phyloP scores from a whole-genome alignment of 306 rosid genomes.

The Vigna mungo region DNA sequence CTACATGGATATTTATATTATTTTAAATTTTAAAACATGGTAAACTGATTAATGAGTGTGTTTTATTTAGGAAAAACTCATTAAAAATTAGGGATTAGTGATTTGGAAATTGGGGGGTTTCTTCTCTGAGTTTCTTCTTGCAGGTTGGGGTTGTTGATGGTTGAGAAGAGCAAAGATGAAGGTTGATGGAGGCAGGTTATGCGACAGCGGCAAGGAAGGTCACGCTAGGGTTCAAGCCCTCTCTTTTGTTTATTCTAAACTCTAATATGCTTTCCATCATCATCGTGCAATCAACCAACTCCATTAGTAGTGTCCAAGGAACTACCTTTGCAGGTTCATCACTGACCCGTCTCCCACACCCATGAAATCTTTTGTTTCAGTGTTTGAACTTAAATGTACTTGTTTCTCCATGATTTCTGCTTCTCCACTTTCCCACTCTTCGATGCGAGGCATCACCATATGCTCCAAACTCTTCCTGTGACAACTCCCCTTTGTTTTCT shows the following conservation, averaged over 20 bases:
- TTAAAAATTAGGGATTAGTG: no score
- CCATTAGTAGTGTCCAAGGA: slow-evolving; percentile 48
- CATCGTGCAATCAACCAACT: slow-evolving; percentile 22
- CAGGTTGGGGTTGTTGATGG: no score
- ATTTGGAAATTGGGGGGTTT: no score
- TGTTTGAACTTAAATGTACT: background rate
- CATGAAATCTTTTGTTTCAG: slow-evolving; percentile 80
- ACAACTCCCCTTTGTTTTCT: slow-evolving; percentile 56
- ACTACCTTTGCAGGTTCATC: slow-evolving; percentile 53
- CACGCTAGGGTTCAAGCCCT: no score
- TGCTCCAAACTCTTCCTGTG: slow-evolving; percentile 13
- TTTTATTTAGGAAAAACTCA: no score
- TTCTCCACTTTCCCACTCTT: slow-evolving; percentile 19
- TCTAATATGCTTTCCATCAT: background rate
- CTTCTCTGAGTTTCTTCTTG: no score
- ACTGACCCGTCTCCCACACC: slow-evolving; percentile 69
- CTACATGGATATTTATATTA: no score
- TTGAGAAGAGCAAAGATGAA: no score
- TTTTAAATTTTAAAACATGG: no score
- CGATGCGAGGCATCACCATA: background rate
- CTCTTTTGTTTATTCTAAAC: background rate
- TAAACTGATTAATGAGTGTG: no score
- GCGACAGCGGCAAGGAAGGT: no score
- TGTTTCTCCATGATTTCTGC: background rate
- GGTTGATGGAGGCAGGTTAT: no score